These are phyloP conservation scores for Scheffersomyces illinoinensis DNA, from an alignment of 1,139 yeast genomes.

Conservation along the genomic window DNA sequence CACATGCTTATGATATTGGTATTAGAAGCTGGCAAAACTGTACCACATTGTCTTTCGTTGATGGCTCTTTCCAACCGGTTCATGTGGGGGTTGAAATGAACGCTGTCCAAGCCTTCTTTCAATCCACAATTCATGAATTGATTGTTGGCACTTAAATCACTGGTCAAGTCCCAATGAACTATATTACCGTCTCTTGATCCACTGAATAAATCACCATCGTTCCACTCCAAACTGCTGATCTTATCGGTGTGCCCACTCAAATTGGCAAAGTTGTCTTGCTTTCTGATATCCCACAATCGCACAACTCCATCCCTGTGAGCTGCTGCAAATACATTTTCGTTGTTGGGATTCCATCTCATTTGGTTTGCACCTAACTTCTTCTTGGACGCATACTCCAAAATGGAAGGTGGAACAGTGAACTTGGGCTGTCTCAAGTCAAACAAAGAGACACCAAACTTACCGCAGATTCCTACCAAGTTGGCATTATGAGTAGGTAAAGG, in stretches of 20 bases:
- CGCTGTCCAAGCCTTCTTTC: conserved; percentile 48
- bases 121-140: conserved; percentile 41
- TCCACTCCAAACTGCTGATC: conserved; percentile 66
- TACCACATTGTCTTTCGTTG: conserved; percentile 59
- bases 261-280: conserved; percentile 52
- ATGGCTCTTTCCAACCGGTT: conserved; percentile 32
- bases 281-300: conserved; percentile 76
- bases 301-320: conserved; percentile 61
- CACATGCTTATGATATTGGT: conserved; percentile 47
- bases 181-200: conserved; percentile 74
- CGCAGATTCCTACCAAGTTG: conserved; percentile 55
- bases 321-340: conserved; percentile 65
- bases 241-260: conserved; percentile 58
- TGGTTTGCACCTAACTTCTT: conserved; percentile 25
- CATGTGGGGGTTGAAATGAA: conserved; percentile 33
- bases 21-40: conserved; percentile 58
- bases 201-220: conserved; percentile 56
- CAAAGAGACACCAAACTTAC: conserved; percentile 69
- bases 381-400: conserved; percentile 1
- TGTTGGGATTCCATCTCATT: conserved; percentile 64
- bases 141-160: conserved; percentile 18
- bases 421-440: conserved; percentile 59
- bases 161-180: conserved; percentile 67
- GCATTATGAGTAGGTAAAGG: conserved; percentile 36
- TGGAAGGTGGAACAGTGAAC: conserved; percentile 34